These are phyloP conservation scores for Pyronema domesticum DNA, from an alignment of 495 filamentous ascomycete genomes.

Conservation along the genomic window DNA sequence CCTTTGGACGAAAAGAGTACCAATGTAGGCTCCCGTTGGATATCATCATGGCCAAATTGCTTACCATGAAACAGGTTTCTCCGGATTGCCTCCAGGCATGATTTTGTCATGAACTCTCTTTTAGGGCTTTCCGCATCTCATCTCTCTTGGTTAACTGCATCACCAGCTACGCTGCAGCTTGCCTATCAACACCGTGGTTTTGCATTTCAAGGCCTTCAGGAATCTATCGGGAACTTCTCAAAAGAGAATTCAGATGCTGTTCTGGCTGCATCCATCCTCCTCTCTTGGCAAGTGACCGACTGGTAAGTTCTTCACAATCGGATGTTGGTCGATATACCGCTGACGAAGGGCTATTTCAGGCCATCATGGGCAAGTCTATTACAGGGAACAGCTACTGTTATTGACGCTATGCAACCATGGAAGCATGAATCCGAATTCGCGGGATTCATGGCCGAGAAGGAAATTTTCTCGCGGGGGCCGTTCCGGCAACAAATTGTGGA, in stretches of 20 bases:
- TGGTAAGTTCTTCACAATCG: slow-evolving; percentile 46
- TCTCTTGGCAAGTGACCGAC: slow-evolving; percentile 93
- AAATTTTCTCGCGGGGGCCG: slow-evolving; percentile 44
- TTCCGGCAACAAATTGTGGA: slow-evolving; percentile 34
- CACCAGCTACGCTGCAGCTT: slow-evolving; percentile 63
- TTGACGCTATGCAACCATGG: slow-evolving; percentile 86
- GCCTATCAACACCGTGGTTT: slow-evolving; percentile 70
- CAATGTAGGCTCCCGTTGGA: slow-evolving; percentile 40
- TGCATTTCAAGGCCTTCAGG: slow-evolving; percentile 73
- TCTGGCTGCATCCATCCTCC: slow-evolving; percentile 73
- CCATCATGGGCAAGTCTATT: slow-evolving; percentile 80
- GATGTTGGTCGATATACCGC: neutral
- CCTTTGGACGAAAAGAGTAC: slow-evolving; percentile 81
- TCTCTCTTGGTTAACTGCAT: slow-evolving; percentile 68
- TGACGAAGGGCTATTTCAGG: slow-evolving; percentile 33
- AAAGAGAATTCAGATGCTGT: slow-evolving; percentile 77
- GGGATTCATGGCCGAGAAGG: slow-evolving; percentile 63
- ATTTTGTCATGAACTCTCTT: slow-evolving; percentile 85
- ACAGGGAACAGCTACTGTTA: slow-evolving; percentile 76
- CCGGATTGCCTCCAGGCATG: slow-evolving; percentile 56
- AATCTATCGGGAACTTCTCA: slow-evolving; percentile 71
- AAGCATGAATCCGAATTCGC: slow-evolving; percentile 72
- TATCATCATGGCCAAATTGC: slow-evolving; percentile 4
- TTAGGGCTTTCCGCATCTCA: slow-evolving; percentile 82
- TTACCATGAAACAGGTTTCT: slow-evolving; percentile 48